Evolutionary conservation across 345 rosid species (phyloP).

Genomic region (Trapa incisa): DNA sequence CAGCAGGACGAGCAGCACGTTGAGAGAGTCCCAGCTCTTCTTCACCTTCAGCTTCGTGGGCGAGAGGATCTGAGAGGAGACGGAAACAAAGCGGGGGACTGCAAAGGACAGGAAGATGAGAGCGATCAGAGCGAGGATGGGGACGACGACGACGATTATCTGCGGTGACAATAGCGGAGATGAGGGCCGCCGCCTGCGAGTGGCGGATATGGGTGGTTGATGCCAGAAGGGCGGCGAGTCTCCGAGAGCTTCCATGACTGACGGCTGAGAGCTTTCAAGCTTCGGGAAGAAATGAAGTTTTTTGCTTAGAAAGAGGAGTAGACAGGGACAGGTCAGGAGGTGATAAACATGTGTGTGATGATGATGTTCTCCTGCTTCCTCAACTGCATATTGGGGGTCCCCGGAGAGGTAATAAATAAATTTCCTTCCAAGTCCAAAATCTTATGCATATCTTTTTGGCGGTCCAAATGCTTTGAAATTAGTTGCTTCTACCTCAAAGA

Average conservation of each 20-base stretch:
- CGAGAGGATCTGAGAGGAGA: constrained; percentile 29
- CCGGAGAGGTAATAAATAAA: background rate
- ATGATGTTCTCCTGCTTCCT: background rate
- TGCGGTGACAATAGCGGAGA: constrained; percentile 33
- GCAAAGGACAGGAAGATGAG: constrained; percentile 29
- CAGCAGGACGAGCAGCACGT: constrained; percentile 42
- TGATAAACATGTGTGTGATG: background rate
- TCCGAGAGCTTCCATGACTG: constrained; percentile 15
- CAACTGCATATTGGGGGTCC: background rate
- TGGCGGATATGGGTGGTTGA: constrained; percentile 21
- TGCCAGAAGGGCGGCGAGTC: constrained; percentile 44
- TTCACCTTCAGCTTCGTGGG: constrained; percentile 31
- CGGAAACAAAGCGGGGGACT: constrained; percentile 34
- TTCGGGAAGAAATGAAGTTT: background rate
- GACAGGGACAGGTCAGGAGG: background rate
- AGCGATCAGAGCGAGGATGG: constrained; percentile 31
- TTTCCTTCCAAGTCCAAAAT: background rate
- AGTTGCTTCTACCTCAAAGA: background rate
- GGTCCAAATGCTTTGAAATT: too few species aligned
- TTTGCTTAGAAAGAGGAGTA: background rate
- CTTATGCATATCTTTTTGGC: too few species aligned
- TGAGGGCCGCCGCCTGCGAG: constrained; percentile 26
- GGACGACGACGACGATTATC: constrained; percentile 34
- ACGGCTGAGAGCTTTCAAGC: background rate
- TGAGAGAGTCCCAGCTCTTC: constrained; percentile 61